These are phyloP conservation scores for Albugo candida DNA, from an alignment of 352 stramenopile species.

Conservation along the genomic window DNA sequence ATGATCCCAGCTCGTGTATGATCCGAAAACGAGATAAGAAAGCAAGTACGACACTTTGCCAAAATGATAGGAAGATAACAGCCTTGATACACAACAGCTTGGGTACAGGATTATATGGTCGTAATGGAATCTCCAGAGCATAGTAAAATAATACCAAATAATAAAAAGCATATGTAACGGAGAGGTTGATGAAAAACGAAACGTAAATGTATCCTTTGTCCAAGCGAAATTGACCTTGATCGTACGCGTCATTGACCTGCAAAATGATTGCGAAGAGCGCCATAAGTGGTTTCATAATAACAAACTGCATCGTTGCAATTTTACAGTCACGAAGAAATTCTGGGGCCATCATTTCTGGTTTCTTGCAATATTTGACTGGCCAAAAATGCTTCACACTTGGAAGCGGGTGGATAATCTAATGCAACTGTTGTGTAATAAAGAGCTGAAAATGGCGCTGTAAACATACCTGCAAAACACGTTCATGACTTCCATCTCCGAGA, in stretches of 20 bases:
- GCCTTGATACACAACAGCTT: slow-evolving; percentile 99
- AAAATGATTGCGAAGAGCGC: slow-evolving; percentile 77
- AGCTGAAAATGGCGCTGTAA: slow-evolving; percentile 12
- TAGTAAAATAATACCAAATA: slow-evolving; percentile 96
- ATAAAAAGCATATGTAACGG: slow-evolving; percentile 93
- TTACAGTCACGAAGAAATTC: slow-evolving; percentile 87
- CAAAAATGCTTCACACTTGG: slow-evolving; percentile 53
- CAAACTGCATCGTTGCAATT: slow-evolving; percentile 91
- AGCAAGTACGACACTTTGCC: slow-evolving; percentile 88
- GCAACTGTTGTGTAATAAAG: slow-evolving; percentile 11
- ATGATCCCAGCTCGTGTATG: slow-evolving; percentile 81
- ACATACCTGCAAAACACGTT: slow-evolving; percentile 39
- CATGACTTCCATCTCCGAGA: slow-evolving; percentile 80
- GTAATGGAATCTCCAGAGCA: slow-evolving; percentile 75
- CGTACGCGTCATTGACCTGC: slow-evolving; percentile 54
- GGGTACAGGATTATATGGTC: slow-evolving; percentile 86
- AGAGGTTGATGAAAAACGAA: slow-evolving; percentile 88
- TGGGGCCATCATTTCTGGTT: slow-evolving; percentile 61
- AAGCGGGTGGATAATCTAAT: slow-evolving; percentile 26
- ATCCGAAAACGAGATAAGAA: slow-evolving; percentile 79
- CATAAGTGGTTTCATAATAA: slow-evolving; percentile 87
- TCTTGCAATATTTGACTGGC: slow-evolving; percentile 40
- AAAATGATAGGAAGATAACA: slow-evolving; percentile 98
- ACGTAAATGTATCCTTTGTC: slow-evolving; percentile 82
- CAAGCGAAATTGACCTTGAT: slow-evolving; percentile 72